Evolutionary conservation across 2,329 filamentous ascomycete species (phyloP).

Genomic region (Drechslera avenae): DNA sequence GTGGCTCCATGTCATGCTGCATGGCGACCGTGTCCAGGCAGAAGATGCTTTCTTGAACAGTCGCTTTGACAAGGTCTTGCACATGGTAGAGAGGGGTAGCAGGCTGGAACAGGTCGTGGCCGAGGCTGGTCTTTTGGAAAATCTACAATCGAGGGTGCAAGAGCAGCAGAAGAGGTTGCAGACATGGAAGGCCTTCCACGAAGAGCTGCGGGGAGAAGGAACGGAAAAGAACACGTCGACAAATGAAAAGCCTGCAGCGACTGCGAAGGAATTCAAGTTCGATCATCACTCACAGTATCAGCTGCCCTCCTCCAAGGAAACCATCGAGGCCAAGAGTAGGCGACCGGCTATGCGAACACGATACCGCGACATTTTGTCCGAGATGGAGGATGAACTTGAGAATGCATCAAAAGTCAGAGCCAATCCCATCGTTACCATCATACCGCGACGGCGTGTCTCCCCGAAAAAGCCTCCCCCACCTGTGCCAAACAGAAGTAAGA

Average conservation of each 20-base stretch:
- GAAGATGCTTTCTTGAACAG: conserved; percentile 68
- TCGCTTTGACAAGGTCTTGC: conserved; percentile 74
- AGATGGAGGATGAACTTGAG: conserved; percentile 39
- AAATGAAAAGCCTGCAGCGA: conserved; percentile 4
- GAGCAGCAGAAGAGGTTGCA: conserved; percentile 70
- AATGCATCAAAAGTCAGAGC: conserved; percentile 25
- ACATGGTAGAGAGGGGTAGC: conserved; percentile 64
- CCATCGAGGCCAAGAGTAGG: conserved; percentile 9
- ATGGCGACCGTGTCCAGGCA: conserved; percentile 64
- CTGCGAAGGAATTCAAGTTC: conserved; percentile 35
- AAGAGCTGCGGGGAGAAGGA: conserved; percentile 36
- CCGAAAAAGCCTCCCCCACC: conserved; percentile 18
- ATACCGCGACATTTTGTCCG: conserved; percentile 35
- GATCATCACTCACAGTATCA: conserved; percentile 42
- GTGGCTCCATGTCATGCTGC: conserved; percentile 73
- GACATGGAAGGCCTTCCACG: conserved; percentile 74
- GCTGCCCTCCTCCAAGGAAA: conserved; percentile 22
- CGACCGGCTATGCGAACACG: conserved; percentile 19
- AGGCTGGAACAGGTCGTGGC: conserved; percentile 62
- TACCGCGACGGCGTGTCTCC: conserved; percentile 27
- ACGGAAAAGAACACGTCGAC: neutral
- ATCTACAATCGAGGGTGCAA: conserved; percentile 71
- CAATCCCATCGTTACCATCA: conserved; percentile 17
- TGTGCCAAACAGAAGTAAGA: conserved; percentile 29
- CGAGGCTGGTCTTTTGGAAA: conserved; percentile 64